Percentiles rank a stretch among this genome's conserved stretches.
Evolutionary conservation across 345 rosid species (phyloP).

Genomic region (Boechera retrofracta): DNA sequence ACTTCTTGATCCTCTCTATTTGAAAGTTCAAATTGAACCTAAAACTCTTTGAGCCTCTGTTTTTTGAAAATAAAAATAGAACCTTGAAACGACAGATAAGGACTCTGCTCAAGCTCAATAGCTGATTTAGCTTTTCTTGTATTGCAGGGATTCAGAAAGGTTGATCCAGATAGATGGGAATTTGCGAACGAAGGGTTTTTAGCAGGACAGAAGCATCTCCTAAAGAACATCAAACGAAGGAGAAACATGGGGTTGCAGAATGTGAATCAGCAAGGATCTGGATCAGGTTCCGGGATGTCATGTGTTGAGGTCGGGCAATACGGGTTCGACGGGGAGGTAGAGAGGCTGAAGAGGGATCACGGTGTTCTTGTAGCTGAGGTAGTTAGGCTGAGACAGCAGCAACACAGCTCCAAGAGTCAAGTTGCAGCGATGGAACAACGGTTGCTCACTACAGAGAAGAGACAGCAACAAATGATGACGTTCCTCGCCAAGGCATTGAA

Average conservation of each 20-base stretch:
- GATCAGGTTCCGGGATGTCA: constrained; percentile 56
- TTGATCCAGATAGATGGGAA: constrained; percentile 92
- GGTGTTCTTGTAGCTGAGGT: constrained; percentile 61
- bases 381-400: constrained; percentile 68
- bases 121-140: constrained; percentile 4
- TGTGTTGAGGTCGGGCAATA: constrained; percentile 68
- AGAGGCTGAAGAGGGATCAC: constrained; percentile 66
- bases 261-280: constrained; percentile 53
- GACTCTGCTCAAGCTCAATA: neutral
- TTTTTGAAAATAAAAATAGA: neutral
- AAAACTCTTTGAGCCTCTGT: neutral
- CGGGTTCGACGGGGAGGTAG: constrained; percentile 67
- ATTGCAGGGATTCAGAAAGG: constrained; percentile 81
- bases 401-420: constrained; percentile 60
- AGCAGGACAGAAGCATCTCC: constrained; percentile 82
- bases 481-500: constrained; percentile 75
- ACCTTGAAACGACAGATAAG: neutral
- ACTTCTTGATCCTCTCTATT: neutral
- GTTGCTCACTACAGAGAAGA: constrained; percentile 60
- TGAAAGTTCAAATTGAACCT: neutral
- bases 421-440: constrained; percentile 61
- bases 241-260: constrained; percentile 46
- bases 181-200: constrained; percentile 89
- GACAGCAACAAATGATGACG: constrained; percentile 73
- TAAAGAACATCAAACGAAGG: constrained; percentile 79